Conservation (phyloP, 257 asterid species). For the Hygrophila difformis region DNA sequence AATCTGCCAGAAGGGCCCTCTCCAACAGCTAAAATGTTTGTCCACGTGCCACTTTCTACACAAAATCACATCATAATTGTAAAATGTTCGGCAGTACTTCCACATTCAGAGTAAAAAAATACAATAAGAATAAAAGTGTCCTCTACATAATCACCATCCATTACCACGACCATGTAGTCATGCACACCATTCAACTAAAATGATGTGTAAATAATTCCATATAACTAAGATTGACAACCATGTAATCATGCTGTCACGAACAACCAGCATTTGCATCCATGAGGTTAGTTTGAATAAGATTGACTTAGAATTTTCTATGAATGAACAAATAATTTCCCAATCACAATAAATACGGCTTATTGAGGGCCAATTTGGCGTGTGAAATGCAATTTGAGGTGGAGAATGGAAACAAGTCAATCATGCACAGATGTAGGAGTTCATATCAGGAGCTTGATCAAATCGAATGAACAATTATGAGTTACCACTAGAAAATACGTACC, state of each 20-base stretch:
- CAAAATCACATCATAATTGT: not conserved
- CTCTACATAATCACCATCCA: not conserved
- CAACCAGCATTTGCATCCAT: no score
- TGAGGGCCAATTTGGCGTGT: not conserved
- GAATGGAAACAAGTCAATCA: not conserved
- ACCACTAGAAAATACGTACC: slow-evolving; percentile 46
- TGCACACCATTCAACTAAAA: not conserved
- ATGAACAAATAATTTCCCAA: not conserved
- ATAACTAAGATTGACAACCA: no score
- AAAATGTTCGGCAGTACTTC: no score
- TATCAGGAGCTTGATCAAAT: not conserved
- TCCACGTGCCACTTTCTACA: slow-evolving; percentile 79
- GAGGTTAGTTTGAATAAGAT: not conserved
- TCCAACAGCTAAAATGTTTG: slow-evolving; percentile 52
- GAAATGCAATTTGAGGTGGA: not conserved
- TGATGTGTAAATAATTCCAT: not conserved
- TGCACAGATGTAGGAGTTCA: not conserved
- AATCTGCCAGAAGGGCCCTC: slow-evolving; percentile 90
- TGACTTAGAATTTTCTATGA: not conserved
- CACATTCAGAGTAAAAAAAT: not conserved
- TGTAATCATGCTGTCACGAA: no score
- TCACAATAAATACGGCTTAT: not conserved
- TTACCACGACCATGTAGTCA: not conserved
- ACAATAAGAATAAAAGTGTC: not conserved
- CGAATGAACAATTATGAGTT: not conserved